Evolutionary conservation across 2,329 filamentous ascomycete genomes (phyloP).

Genomic region (Dactylellina drechsleri): DNA sequence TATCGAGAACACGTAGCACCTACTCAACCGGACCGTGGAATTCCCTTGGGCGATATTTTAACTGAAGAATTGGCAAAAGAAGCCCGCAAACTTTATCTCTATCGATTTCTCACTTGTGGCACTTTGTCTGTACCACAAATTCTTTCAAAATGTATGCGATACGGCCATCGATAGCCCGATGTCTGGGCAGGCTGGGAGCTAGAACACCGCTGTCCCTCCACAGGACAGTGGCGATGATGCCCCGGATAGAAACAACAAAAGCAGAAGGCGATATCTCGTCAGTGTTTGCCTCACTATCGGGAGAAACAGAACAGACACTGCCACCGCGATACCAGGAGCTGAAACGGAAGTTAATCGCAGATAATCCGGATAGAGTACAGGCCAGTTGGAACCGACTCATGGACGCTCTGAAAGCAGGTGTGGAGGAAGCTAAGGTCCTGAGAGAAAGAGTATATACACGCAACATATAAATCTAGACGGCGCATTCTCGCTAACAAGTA

Average conservation of each 20-base stretch:
- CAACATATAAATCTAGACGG: neutral
- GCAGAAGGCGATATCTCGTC: conserved; percentile 73
- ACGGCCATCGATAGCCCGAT: conserved; percentile 14
- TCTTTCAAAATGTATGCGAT: conserved; percentile 25
- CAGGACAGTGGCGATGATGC: conserved; percentile 40
- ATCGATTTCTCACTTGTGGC: too few species aligned
- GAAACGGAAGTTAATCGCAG: conserved; percentile 67
- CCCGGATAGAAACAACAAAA: conserved; percentile 60
- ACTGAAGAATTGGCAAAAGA: too few species aligned
- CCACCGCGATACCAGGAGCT: conserved; percentile 69
- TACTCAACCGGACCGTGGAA: too few species aligned
- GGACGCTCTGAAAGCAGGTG: conserved; percentile 64
- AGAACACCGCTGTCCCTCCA: conserved; percentile 6
- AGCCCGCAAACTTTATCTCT: too few species aligned
- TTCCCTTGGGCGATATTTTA: too few species aligned
- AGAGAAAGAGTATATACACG: conserved; percentile 63
- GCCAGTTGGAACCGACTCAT: conserved; percentile 67
- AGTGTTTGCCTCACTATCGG: conserved; percentile 71
- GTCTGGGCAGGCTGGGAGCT: conserved; percentile 1
- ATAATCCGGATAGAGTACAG: conserved; percentile 65
- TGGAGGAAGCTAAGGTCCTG: conserved; percentile 63
- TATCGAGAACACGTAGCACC: too few species aligned
- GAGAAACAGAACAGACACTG: conserved; percentile 64
- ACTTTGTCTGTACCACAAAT: too few species aligned
- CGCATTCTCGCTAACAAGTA: neutral